Evolutionary conservation across 2,329 filamentous ascomycete species (phyloP), one percentile per base, ranked within the genome.

Genomic region (Monilinia laxa): DNA sequence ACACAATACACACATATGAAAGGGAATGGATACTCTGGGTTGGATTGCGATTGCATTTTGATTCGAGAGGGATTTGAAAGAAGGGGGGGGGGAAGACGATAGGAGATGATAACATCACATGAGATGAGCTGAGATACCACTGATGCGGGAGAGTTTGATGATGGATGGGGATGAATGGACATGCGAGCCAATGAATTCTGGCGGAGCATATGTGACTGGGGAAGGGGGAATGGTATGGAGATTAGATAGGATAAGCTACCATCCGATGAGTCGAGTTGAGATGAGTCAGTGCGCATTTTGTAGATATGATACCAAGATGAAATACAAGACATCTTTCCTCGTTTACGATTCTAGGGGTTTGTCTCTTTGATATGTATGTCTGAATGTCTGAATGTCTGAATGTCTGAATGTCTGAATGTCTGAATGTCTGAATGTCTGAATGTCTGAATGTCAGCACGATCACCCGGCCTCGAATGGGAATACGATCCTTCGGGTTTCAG

Each of bases 241-340:
- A 54, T 54, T 6, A n/a, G 16, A 62, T 53, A 28, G 58, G 20
- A 62, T 40, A 23, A 47, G 7, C 51, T 52, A 23, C 11, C 16
- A 38, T 23, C 10, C 3, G 12, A 38, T 20, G 31, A 52, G 38
- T 57, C 11, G 35, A 40, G 55, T 57, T 20, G 25, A 47, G 42
- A 58, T 58, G 42, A 31, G 25, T 54, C 18, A 12, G 62, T 35
- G 62, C 40, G 7, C 25, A 56, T 57, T 42, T 58, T 65, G 62
- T 65, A 59, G 40, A 65, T 65, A 65, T 65, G 62, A 65, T 65
- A 65, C 62, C 62, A 65, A 65, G 53, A 65, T 58, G 42, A 51
- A 64, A 59, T 51, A 58, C 14, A n/a, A 56, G 25, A 56, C 40
- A 56, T 45, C 51, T 56, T 64, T 63, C 25, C 47, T 56, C n/a